A percentile compares a stretch with the other conserved stretches of the same genome.
These are phyloP conservation scores for Beauveria sp. DNA, from an alignment of 2,329 filamentous ascomycete genomes.

Conservation along the genomic window DNA sequence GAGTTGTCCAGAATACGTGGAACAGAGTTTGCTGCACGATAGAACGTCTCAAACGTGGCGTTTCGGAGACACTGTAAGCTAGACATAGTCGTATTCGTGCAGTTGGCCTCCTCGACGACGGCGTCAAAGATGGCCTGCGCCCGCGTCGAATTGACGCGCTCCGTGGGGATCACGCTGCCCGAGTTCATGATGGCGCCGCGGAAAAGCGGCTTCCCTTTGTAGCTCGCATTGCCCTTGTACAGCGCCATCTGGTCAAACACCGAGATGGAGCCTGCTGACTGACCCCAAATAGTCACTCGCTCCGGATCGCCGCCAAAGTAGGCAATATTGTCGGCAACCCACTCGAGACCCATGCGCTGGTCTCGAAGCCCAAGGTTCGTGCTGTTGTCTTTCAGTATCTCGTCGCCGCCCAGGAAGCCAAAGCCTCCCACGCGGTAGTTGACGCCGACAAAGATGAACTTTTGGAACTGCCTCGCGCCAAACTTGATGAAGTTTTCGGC, in stretches of 20 bases:
- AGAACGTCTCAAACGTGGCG: slow-evolving; percentile 33
- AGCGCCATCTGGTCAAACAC: slow-evolving; percentile 56
- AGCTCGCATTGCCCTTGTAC: slow-evolving; percentile 53
- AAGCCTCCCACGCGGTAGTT: slow-evolving; percentile 58
- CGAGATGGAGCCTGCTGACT: slow-evolving; percentile 52
- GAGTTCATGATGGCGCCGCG: slow-evolving; percentile 59
- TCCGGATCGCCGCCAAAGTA: slow-evolving; percentile 58
- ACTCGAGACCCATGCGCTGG: slow-evolving; percentile 52
- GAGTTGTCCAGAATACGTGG: slow-evolving; percentile 60
- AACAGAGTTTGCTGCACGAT: slow-evolving; percentile 62
- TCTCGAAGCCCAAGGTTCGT: slow-evolving; percentile 55
- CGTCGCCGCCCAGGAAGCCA: slow-evolving; percentile 51
- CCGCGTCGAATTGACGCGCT: slow-evolving; percentile 46
- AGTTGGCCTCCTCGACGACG: slow-evolving; percentile 45
- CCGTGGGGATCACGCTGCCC: slow-evolving; percentile 42
- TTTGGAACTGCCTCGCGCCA: slow-evolving; percentile 38
- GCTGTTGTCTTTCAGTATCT: slow-evolving; percentile 46
- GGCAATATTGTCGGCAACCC: slow-evolving; percentile 57
- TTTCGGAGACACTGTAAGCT: slow-evolving; percentile 1
- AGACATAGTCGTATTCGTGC: slow-evolving; percentile 19
- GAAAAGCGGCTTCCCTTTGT: slow-evolving; percentile 59
- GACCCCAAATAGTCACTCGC: slow-evolving; percentile 59
- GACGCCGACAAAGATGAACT: slow-evolving; percentile 55
- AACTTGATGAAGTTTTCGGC: slow-evolving; percentile 25
- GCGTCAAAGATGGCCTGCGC: slow-evolving; percentile 48